Conservation (phyloP, 768 basidiomycete genomes). For the Tylopilus plumbeoviolaceoides region DNA sequence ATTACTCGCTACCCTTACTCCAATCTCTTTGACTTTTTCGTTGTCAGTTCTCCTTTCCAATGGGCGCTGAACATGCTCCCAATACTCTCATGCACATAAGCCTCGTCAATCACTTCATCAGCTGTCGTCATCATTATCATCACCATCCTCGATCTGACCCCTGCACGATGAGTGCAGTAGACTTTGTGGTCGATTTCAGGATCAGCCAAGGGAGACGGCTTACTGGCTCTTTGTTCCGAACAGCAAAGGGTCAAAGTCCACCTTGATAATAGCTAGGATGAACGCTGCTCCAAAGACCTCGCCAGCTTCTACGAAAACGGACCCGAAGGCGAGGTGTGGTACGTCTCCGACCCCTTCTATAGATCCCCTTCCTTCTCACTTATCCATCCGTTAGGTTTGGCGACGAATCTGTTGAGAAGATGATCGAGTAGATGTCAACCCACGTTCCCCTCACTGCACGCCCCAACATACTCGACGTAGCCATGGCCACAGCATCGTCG, state of each 20-base stretch:
- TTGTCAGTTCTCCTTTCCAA: too few species aligned
- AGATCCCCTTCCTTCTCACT: not conserved
- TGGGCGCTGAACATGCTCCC: too few species aligned
- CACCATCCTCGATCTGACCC: not conserved
- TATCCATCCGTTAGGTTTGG: constrained; percentile 61
- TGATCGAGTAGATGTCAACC: constrained; percentile 64
- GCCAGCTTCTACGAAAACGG: constrained; percentile 70
- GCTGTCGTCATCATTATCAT: not conserved
- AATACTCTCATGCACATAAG: not conserved
- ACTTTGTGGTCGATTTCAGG: too few species aligned
- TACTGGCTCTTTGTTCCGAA: constrained; percentile 75
- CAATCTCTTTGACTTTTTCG: too few species aligned
- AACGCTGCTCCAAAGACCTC: constrained; percentile 66
- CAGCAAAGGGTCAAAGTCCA: constrained; percentile 54
- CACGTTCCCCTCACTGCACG: too few species aligned
- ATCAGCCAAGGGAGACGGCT: too few species aligned
- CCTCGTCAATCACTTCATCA: too few species aligned
- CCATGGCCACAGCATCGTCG: too few species aligned
- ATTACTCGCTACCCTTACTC: constrained; percentile 11
- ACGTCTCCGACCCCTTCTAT: constrained; percentile 13
- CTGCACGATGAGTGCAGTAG: constrained; percentile 38
- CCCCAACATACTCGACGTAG: too few species aligned
- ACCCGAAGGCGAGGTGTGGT: constrained; percentile 88
- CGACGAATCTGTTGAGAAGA: constrained; percentile 67
- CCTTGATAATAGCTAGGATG: too few species aligned